Evolutionary conservation across 2,329 filamentous ascomycete species (phyloP), one percentile per base, ranked within the genome.

Genomic region (Parascedosporium putredinis): DNA sequence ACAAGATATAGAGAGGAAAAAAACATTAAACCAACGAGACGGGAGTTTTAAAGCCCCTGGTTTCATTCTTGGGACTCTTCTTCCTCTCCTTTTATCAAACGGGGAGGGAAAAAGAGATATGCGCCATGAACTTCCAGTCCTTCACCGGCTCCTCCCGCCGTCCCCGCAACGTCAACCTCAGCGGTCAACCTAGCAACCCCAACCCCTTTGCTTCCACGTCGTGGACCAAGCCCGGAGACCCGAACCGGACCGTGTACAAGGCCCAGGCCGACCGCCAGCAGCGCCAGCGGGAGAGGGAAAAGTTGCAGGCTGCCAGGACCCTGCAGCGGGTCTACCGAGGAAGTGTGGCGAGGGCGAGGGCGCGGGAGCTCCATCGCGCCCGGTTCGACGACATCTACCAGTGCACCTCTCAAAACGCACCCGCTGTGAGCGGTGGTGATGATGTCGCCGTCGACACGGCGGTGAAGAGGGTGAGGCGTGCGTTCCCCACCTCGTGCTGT

Each of bases 151-250:
- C 71, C 67, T 87, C 88, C 59, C 83, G 88, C 60, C 86, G 87
- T 57, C 84, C 85, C 54, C 84, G 93, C 56, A 90, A 96, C 64
- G 88, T 97, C 63, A 96, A 97, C 67, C 83, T 98, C 54, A 93
- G 88, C 56, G 93, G 89, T 54, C 84, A 90, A 58, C 80, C 79
- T 56, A 73, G 74, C 47, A 95, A 95, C 60, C 88, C 89, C 3
- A 69, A 70, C 14, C 71, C 77, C 4, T 68, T 74, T 10, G 73
- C 73, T 6, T 75, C 75, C 14, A 74, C 79, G 1, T 42, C 49
- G 10, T 55, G 53, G 53, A 50, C 40, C 5, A 43, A 47, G 9
- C 50, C 54, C 5, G 47, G 47, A 34, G 47, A 49, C 25, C 53
- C 54, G 16, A 45, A 36, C 20, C 83, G 84, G 59, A 84, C 90